A percentile compares a stretch with the other conserved stretches of the same genome.
Evolutionary conservation across 2,329 filamentous ascomycete genomes (phyloP).

Genomic region (Fusarium decemcellulare): DNA sequence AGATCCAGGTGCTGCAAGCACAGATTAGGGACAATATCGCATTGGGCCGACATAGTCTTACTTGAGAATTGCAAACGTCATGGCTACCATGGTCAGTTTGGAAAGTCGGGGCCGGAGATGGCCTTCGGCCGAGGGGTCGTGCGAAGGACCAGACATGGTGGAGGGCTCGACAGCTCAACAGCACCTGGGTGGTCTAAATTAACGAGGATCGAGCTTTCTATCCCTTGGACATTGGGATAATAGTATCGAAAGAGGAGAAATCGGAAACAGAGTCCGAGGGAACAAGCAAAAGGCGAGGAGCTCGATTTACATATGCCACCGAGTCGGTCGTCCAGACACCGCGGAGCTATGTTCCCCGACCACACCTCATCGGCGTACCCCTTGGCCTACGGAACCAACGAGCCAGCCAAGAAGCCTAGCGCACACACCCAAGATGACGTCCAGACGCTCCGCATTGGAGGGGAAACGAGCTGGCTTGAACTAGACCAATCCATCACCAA

Average conservation of each 20-base stretch:
- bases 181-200: background rate
- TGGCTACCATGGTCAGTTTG: slow-evolving; percentile 59
- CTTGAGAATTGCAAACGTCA: slow-evolving; percentile 61
- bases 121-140: slow-evolving; percentile 37
- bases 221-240: background rate
- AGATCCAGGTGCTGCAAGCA: slow-evolving; percentile 46
- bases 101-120: slow-evolving; percentile 55
- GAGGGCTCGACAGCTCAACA: background rate
- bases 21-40: background rate
- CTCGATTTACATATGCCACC: background rate
- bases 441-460: background rate
- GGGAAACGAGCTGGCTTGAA: background rate
- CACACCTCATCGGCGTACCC: background rate
- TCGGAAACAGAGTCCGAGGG: background rate
- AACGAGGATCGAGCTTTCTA: no score
- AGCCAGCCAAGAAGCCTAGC: background rate
- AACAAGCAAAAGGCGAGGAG: background rate
- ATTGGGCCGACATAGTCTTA: background rate
- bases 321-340: background rate
- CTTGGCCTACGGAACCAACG: background rate
- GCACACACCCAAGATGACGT: background rate
- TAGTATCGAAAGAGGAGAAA: background rate
- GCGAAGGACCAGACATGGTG: slow-evolving; percentile 17
- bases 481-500: background rate
- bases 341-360: background rate